Conservation (phyloP, 2,329 filamentous ascomycete genomes). For the Mariannaea elegans region DNA sequence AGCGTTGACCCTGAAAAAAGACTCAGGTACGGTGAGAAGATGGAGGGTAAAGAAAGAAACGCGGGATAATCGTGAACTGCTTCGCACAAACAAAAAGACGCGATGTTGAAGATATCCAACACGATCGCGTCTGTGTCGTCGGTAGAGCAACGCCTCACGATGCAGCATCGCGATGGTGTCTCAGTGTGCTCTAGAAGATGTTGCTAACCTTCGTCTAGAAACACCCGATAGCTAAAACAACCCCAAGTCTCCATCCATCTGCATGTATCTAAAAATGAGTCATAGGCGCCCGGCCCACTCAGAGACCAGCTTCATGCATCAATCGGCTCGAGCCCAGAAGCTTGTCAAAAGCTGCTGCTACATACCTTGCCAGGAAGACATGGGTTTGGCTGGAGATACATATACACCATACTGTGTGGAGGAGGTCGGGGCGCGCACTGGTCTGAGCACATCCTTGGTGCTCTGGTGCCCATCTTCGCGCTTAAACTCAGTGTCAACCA, state of each 20-base stretch:
- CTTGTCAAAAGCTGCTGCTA: background rate
- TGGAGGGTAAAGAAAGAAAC: background rate
- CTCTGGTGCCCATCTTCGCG: slow-evolving; percentile 4
- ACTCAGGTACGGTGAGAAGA: background rate
- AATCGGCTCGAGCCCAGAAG: slow-evolving; percentile 40
- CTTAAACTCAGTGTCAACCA: background rate
- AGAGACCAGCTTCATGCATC: slow-evolving; percentile 43
- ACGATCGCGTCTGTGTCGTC: slow-evolving; percentile 17
- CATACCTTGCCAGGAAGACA: background rate
- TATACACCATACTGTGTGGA: slow-evolving; percentile 15
- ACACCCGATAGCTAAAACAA: background rate
- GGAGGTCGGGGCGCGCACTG: slow-evolving; percentile 29
- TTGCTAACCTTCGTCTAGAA: slow-evolving; percentile 1
- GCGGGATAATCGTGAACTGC: background rate
- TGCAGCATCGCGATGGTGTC: slow-evolving; percentile 9
- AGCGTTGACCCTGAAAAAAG: slow-evolving; percentile 32
- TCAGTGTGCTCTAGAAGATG: background rate
- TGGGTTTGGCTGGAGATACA: background rate
- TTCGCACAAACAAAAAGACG: slow-evolving; percentile 8
- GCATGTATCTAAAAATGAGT: slow-evolving; percentile 45
- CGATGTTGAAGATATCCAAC: background rate
- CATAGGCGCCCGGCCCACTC: slow-evolving; percentile 44
- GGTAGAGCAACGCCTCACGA: slow-evolving; percentile 18
- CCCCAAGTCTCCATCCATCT: background rate
- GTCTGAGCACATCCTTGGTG: background rate